Evolutionary conservation across 2,329 filamentous ascomycete species (phyloP).

Genomic region (Xylaria sp.): DNA sequence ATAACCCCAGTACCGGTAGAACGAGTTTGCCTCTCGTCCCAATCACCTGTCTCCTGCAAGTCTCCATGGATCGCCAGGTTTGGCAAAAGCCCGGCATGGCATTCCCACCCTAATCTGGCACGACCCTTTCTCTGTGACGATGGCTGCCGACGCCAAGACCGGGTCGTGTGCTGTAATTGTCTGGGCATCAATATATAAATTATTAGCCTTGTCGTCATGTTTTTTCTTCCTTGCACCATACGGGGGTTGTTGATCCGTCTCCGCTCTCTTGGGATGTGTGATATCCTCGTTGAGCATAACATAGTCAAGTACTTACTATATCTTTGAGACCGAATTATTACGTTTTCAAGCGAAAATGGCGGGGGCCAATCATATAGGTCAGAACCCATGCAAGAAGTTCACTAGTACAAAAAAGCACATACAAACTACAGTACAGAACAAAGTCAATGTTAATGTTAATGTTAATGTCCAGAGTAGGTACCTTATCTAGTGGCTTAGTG

Average conservation of each 20-base stretch:
- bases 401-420: neutral
- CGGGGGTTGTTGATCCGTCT: constrained; percentile 30
- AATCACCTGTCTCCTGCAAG: constrained; percentile 21
- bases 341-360: constrained; percentile 18
- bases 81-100: constrained; percentile 32
- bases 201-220: constrained; percentile 22
- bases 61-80: constrained; percentile 26
- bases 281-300: constrained; percentile 24
- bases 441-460: neutral
- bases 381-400: neutral
- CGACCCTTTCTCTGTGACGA: constrained; percentile 17
- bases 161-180: constrained; percentile 28
- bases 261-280: constrained; percentile 19
- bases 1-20: neutral
- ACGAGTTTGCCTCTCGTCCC: neutral
- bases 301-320: constrained; percentile 13
- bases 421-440: constrained; percentile 3
- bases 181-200: constrained; percentile 30
- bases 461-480: too few species aligned
- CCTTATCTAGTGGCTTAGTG: too few species aligned
- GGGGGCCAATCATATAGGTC: constrained; percentile 7
- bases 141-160: constrained; percentile 28
- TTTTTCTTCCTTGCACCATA: constrained; percentile 24
- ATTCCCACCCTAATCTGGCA: constrained; percentile 27
- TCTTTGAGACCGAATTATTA: constrained; percentile 7